Percentiles rank a stretch among this genome's conserved stretches.
These are phyloP conservation scores for Paramecium octaurelia DNA, from an alignment of 73 alveolate species.

Conservation along the genomic window DNA sequence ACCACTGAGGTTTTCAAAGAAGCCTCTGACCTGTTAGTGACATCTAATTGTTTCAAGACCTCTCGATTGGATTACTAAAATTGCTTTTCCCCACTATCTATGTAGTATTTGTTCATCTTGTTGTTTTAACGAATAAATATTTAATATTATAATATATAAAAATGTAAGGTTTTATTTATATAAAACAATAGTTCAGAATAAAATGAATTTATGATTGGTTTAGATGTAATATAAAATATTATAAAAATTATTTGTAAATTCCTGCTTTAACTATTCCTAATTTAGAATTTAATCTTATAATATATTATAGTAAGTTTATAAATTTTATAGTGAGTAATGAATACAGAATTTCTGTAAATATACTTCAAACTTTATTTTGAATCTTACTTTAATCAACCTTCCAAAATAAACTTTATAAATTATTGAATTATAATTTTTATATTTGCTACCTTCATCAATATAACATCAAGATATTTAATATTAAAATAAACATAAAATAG, in stretches of 20 bases:
- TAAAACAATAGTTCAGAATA: background rate
- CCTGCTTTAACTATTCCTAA: background rate
- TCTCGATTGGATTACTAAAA: background rate
- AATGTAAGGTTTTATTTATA: background rate
- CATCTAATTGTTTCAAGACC: background rate
- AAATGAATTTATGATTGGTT: background rate
- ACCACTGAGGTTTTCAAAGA: slow-evolving; percentile 4
- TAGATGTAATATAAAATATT: too few relatives aligned
- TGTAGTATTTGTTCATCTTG: background rate
- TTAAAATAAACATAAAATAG: background rate
- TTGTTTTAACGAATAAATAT: slow-evolving; percentile 22
- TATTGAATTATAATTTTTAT: too few relatives aligned
- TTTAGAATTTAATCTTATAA: too few relatives aligned
- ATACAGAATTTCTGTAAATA: background rate
- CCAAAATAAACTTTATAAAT: background rate
- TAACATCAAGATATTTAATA: background rate
- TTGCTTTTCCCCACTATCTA: slow-evolving; percentile 19
- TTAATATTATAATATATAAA: background rate
- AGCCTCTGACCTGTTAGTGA: background rate
- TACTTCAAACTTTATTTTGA: background rate
- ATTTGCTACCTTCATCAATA: too few relatives aligned
- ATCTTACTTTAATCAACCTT: background rate
- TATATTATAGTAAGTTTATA: too few relatives aligned
- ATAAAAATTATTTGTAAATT: too few relatives aligned
- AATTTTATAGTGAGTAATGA: too few relatives aligned